Evolutionary conservation across 345 rosid genomes (phyloP).

Genomic region (Barbarea vulgaris): DNA sequence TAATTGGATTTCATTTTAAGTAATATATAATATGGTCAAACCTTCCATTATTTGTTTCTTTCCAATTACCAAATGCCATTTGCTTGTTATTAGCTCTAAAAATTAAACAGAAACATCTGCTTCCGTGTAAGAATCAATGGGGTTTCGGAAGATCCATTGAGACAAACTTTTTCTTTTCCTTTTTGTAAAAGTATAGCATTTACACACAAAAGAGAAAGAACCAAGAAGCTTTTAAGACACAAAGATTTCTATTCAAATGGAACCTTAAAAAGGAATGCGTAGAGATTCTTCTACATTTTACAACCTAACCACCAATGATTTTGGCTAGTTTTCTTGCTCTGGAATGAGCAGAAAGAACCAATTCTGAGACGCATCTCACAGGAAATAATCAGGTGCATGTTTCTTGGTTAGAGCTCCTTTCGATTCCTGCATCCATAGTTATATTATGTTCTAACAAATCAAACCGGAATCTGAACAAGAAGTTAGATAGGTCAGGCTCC

Average conservation of each 20-base stretch:
- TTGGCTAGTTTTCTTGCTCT: conserved; percentile 6
- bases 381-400: conserved; percentile 92
- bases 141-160: background rate
- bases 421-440: conserved; percentile 59
- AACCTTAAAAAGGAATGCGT: background rate
- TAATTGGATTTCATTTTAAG: background rate
- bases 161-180: background rate
- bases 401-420: conserved; percentile 77
- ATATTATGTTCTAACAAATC: background rate
- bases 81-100: too few relatives aligned
- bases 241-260: background rate
- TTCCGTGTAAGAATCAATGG: background rate
- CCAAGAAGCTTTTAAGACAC: background rate
- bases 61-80: too few relatives aligned
- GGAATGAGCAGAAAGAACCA: background rate
- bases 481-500: background rate
- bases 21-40: background rate
- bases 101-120: too few relatives aligned
- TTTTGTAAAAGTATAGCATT: conserved; percentile 3
- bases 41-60: background rate
- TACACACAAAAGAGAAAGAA: background rate
- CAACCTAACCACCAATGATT: background rate
- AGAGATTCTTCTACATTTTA: conserved; percentile 14
- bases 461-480: background rate
- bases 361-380: conserved; percentile 45